Percentiles rank a stretch among this genome's conserved stretches.
Conservation (phyloP, 2,329 filamentous ascomycete genomes). For the Spiromastix sp. region DNA sequence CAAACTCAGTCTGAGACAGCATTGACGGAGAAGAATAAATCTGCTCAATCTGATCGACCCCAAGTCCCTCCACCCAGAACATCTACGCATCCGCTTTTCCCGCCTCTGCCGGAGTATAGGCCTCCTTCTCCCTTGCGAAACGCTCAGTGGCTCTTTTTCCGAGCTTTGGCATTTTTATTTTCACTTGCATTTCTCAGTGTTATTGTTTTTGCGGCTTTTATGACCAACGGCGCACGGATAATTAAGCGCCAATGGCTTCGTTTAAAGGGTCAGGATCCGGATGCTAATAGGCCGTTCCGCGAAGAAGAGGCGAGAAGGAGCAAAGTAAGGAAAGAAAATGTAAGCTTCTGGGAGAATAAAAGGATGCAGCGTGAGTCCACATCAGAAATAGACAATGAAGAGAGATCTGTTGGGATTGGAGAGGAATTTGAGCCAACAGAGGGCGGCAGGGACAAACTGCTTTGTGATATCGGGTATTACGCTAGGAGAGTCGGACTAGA, state of each 20-base stretch:
- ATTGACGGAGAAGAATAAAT: too few species aligned
- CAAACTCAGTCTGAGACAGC: too few species aligned
- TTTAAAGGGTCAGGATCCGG: constrained; percentile 50
- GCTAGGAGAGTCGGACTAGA: constrained; percentile 80
- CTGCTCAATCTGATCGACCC: too few species aligned
- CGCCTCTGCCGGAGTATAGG: constrained; percentile 71
- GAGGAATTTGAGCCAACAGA: constrained; percentile 61
- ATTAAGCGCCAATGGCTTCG: constrained; percentile 41
- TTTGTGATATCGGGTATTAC: constrained; percentile 76
- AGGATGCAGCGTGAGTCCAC: constrained; percentile 31
- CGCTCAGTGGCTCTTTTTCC: constrained; percentile 56
- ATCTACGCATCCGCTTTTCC: constrained; percentile 69
- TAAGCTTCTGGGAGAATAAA: constrained; percentile 50
- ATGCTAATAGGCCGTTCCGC: constrained; percentile 55
- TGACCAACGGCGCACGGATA: constrained; percentile 52
- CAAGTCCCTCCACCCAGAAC: too few species aligned
- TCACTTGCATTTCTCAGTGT: constrained; percentile 67
- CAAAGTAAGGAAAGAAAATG: constrained; percentile 46
- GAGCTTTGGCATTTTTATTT: constrained; percentile 59
- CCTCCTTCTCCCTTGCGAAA: constrained; percentile 57
- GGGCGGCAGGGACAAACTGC: constrained; percentile 66
- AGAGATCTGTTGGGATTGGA: constrained; percentile 11
- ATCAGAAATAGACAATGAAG: constrained; percentile 33
- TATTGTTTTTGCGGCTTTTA: constrained; percentile 64
- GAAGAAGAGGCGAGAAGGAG: constrained; percentile 58